Evolutionary conservation across 768 basidiomycete species (phyloP), one percentile per base, ranked within the genome.

Genomic region (Pisolithus sp.): DNA sequence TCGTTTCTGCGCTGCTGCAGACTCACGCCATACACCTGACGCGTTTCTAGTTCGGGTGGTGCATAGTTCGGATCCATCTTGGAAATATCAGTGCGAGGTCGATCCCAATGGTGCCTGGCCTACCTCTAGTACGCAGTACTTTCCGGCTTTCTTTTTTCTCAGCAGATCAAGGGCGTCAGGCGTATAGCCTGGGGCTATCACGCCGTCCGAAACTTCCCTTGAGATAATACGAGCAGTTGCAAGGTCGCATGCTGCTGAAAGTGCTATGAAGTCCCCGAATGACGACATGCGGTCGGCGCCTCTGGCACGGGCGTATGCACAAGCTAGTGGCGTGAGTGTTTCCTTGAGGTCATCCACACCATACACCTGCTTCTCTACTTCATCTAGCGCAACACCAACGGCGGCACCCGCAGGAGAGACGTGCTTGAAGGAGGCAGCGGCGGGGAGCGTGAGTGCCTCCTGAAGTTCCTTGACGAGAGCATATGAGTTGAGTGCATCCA

Each of bases 281-380:
- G 95, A 97, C 1, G 95, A 97, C 96, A 99, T 99, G 49, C 96
- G 85, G 67, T 99, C 96, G 21, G 96, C 95, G 86, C 91, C 95
- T 64, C 96, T 83, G 45, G 96, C 96, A 43, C 96, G 85, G 43
- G 96, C 95, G 60, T 99, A 99, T 0, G 96, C 96, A 50, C 81
- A 78, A 20, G 96, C 94, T 46, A 98, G 77, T 7, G 89, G 83
- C 0, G 93, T 93, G 28, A 99, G 75, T 23, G 86, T 77, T 63
- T 91, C 89, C 64, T 93, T 94, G 53, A 97, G 75, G 61, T 97
- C 96, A 36, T 97, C 93, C 0, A 96, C 94, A 2, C 93, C 95
- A 57, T 97, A 98, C 1, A 98, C 94, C 60, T 88, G 84, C 63
- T 93, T 91, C 71, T 97, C 94, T 0, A 76, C 79, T 26, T 89